phyloP scores from a whole-genome alignment of 805 yeast genomes.

The Zygoascus ofunaensis region DNA sequence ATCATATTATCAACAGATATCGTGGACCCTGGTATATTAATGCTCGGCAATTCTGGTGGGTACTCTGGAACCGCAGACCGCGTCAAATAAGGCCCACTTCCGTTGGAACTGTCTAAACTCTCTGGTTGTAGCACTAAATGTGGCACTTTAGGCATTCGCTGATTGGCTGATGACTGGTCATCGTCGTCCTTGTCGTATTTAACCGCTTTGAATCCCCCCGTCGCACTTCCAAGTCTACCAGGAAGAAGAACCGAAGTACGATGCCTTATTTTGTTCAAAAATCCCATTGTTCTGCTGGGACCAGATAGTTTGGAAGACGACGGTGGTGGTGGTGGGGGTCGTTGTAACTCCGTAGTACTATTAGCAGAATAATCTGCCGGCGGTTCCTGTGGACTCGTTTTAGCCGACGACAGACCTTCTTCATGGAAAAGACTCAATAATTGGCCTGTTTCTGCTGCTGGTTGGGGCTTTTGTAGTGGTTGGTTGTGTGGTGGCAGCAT shows the following conservation, averaged over 20 bases:
- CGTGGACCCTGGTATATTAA: neutral
- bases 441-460: no score
- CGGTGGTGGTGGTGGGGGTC: neutral
- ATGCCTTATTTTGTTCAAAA: neutral
- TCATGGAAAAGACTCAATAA: neutral
- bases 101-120: neutral
- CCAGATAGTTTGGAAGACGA: no score
- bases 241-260: slow-evolving; percentile 1
- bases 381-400: neutral
- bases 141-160: neutral
- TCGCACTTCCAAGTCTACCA: neutral
- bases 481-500: neutral
- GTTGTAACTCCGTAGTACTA: neutral
- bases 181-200: neutral
- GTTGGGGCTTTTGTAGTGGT: no score
- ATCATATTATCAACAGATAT: neutral
- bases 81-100: neutral
- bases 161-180: neutral
- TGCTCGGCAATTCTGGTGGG: slow-evolving; percentile 4
- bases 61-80: neutral
- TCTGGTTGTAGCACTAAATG: neutral
- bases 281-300: neutral
- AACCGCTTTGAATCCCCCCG: neutral
- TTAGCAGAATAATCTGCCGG: neutral
- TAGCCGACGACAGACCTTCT: neutral